Base-by-base conservation (phyloP, 2,329 filamentous ascomycete genomes). In the Clarireedia paspali region DNA sequence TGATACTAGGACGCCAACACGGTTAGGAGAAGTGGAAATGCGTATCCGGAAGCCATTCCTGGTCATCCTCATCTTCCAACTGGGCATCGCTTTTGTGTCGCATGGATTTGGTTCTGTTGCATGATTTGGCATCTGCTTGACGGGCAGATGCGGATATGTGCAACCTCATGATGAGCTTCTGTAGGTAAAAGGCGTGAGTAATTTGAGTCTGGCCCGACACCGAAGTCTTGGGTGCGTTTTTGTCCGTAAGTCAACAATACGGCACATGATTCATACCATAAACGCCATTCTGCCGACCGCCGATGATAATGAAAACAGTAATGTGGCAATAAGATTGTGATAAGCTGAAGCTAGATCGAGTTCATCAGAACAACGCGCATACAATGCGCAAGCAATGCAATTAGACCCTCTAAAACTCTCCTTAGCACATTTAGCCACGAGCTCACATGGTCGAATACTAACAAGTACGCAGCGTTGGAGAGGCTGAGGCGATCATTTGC, bases 401-500 rank as follows among this genome's bases (percentile, higher is more conserved):
- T 47, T 47, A 15, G 45, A 17, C 42, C 26, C 15, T 36, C 17
- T n/a, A 30, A 42, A 51, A 38, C 30, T 17, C 15, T 27, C 7
- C 2, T n/a, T 39, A n/a, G 23, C 49, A 51, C 30, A 12, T 9
- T 12, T 34, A 34, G 30, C 30, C 30, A 34, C 30, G 30, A 34
- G 30, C 30, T 9, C 30, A 14, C 4, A 12, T 34, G 30, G 30
- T 12, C 34, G 17, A 38, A n/a, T 39, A 30, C n/a, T 42, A 42
- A 20, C 14, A 20, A 17, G 20, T 55, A 47, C 51, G 51, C 51
- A 58, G 53, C 39, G 45, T 45, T 26, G 26, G 53, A 57, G 54
- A 63, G 61, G 61, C 58, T 60, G 58, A 61, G 57, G 51, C 26
- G 23, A 47, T 47, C 23, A 47, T 40, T 52, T 50, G 45, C 20